phyloP scores from a whole-genome alignment of 306 rosid species.

The Citrullus amarus region DNA sequence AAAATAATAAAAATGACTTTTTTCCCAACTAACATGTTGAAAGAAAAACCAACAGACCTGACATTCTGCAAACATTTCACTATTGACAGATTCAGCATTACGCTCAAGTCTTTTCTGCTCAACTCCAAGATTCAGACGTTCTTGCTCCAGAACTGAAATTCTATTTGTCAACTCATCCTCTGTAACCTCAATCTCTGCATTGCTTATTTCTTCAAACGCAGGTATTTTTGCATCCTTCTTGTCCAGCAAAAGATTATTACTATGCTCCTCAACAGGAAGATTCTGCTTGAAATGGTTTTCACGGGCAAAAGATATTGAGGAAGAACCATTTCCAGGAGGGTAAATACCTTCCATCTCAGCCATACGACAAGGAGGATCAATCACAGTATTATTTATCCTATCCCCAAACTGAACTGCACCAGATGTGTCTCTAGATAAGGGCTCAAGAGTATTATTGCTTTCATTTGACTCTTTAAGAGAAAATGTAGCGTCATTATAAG shows the following conservation, averaged over 20 bases:
- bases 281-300: slow-evolving; percentile 18
- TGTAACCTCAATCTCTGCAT: slow-evolving; percentile 13
- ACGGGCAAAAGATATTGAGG: slow-evolving; percentile 17
- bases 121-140: slow-evolving; percentile 43
- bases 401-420: slow-evolving; percentile 21
- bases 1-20: no score
- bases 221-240: slow-evolving; percentile 19
- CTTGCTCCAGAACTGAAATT: slow-evolving; percentile 50
- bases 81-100: slow-evolving; percentile 74
- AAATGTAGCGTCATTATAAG: slow-evolving; percentile 15
- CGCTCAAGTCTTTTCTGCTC: slow-evolving; percentile 84
- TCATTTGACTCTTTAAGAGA: slow-evolving; percentile 3
- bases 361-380: slow-evolving; percentile 22
- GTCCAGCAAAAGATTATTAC: slow-evolving; percentile 16
- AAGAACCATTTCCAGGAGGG: slow-evolving; percentile 18
- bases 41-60: slow-evolving; percentile 45
- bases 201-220: slow-evolving; percentile 1
- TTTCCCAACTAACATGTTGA: neutral
- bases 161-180: slow-evolving; percentile 13
- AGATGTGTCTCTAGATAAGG: slow-evolving; percentile 5
- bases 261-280: slow-evolving; percentile 17
- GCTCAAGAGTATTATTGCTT: slow-evolving; percentile 7
- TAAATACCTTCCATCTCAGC: slow-evolving; percentile 19
- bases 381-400: slow-evolving; percentile 17
- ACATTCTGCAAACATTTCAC: slow-evolving; percentile 84